These are phyloP conservation scores for Dimocarpus longan DNA, from an alignment of 345 rosid species.

Conservation along the genomic window DNA sequence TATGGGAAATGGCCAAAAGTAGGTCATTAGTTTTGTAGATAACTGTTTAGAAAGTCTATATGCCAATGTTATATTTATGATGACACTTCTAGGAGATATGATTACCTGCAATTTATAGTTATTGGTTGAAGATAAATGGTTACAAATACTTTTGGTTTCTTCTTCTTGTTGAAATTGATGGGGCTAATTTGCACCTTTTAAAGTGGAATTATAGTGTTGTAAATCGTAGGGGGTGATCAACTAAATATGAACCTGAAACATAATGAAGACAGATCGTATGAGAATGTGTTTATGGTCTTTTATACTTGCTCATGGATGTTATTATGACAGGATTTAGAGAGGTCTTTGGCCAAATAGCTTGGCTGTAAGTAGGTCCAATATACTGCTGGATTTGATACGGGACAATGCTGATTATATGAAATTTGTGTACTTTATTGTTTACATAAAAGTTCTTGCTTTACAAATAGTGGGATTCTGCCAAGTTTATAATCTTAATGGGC, in stretches of 20 bases:
- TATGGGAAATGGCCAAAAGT: background rate
- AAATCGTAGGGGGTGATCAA: background rate
- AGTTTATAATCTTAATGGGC: no score
- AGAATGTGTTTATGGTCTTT: background rate
- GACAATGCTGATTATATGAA: background rate
- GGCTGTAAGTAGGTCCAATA: background rate
- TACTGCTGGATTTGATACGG: background rate
- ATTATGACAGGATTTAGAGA: background rate
- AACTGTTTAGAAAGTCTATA: background rate
- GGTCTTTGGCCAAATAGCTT: background rate
- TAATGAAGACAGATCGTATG: background rate
- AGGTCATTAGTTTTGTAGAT: background rate
- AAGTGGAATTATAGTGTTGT: background rate
- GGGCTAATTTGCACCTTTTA: background rate
- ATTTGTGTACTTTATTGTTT: no score
- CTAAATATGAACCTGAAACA: background rate
- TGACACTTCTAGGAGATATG: background rate
- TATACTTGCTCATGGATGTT: background rate
- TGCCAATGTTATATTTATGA: background rate
- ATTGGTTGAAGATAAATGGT: background rate
- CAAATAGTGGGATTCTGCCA: no score
- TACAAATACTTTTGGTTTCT: no score
- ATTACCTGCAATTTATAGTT: background rate
- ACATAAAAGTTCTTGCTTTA: no score
- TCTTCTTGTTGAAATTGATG: background rate